A percentile compares a stretch with the other conserved stretches of the same genome.
Evolutionary conservation across 495 filamentous ascomycete species (phyloP).

Genomic region (Talaromyces nanjingensis): DNA sequence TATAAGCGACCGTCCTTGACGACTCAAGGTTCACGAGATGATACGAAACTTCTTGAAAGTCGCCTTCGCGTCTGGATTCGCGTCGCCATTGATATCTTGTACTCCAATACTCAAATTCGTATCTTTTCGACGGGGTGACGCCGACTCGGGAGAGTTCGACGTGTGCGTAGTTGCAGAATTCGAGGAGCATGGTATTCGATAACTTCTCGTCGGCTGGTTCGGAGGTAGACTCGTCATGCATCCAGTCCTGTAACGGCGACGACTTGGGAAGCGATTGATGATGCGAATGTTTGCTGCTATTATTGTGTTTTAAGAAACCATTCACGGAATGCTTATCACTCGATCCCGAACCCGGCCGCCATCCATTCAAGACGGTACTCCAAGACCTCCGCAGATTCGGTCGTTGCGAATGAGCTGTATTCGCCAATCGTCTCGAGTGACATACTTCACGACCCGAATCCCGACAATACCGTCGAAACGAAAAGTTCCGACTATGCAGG

Average conservation of each 20-base stretch:
- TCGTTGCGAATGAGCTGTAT: constrained; percentile 40
- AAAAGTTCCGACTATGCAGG: constrained; percentile 78
- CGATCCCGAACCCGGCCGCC: constrained; percentile 56
- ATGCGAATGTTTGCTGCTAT: constrained; percentile 16
- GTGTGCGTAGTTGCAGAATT: constrained; percentile 97
- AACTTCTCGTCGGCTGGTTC: constrained; percentile 26
- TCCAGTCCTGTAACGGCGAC: constrained; percentile 40
- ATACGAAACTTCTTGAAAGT: constrained; percentile 60
- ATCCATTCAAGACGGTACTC: constrained; percentile 63
- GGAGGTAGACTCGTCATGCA: constrained; percentile 28
- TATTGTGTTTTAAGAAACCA: not conserved
- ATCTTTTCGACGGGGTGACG: constrained; percentile 63
- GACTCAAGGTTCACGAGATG: constrained; percentile 66
- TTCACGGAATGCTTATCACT: constrained; percentile 19
- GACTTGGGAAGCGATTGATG: constrained; percentile 58
- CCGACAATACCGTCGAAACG: constrained; percentile 83
- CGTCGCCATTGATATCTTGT: constrained; percentile 81
- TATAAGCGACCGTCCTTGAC: constrained; percentile 64
- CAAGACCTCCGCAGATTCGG: constrained; percentile 63
- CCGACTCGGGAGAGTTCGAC: constrained; percentile 74
- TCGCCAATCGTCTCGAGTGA: constrained; percentile 69
- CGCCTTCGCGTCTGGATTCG: constrained; percentile 52
- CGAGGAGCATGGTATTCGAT: constrained; percentile 73
- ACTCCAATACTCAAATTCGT: constrained; percentile 91
- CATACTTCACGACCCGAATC: constrained; percentile 92